Base-by-base conservation (phyloP, 2,329 filamentous ascomycete genomes). In the Aspergillus fischeri region DNA sequence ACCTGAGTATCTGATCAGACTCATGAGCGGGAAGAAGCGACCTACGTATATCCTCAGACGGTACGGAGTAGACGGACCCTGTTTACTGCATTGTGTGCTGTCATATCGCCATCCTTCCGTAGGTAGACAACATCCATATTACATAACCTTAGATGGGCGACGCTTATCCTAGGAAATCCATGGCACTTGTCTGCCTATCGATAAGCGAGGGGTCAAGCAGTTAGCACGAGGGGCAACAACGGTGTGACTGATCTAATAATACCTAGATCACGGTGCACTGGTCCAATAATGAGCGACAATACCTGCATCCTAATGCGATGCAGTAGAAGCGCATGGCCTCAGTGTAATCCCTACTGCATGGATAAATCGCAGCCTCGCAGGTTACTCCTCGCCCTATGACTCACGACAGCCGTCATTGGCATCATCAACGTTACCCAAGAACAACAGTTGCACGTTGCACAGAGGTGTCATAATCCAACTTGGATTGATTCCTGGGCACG, bases 171-270 rank as follows among this genome's bases (percentile, higher is more conserved):
- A 38, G 48, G 32, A 35, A 41, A 52, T 38, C 55, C 38, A 49
- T 25, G 47, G 14, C 20, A 50, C 25, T 51, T 25, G 10, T 47
- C 44, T 47, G 42, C 38, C 49, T 49, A 59, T 60, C 56, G 58
- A 61, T 62, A 58, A 55, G 56, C 55, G 50, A 54, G 49, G 28
- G 27, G 24, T 56, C 32, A 38, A 7, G 32, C 32, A 38, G 32
- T 38, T 54, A 52, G 53, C 59, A 58, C 51, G 53, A 58, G 56
- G 59, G 47, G 41, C 51, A 59, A 48, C n/a, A 47, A 25, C 42
- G 20, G 21, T 32, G 44, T 51, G 28, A 55, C 48, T 35, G 14
- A 38, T 38, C 32, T 38, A 38, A 32, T 32, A 32, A 32, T 32
- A 32, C 29, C 29, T 1, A 14, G 29, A 5, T 45, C n/a, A 32